Evolutionary conservation across 257 asterid species (phyloP), one percentile per base, ranked within the genome.

Genomic region (Solanum paucissectum): DNA sequence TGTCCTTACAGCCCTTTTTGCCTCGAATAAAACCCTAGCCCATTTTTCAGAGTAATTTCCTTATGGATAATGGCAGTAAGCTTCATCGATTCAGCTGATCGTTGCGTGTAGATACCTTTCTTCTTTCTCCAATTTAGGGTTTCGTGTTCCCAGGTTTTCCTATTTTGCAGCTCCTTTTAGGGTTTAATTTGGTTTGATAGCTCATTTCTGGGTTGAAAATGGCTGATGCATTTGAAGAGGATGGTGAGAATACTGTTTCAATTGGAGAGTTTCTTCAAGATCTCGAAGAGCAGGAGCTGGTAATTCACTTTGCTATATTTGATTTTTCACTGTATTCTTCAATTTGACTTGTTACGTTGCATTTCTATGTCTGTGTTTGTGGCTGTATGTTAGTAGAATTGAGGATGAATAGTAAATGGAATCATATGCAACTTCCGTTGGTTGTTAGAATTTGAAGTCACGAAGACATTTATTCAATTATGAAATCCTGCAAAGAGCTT

Each of bases 271-370:
- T 95, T 91, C 94, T 95, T 44, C 88, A 95, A 83, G 93, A 93
- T 82, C 95, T 95, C 46, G 99, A 96, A 91, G 96, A 95, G 49
- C 98, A 93, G 90, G 98, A 95, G 87, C 89, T 96, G 92, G 99
- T 96, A 38, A 44, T 73, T 49, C 13, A n/a, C 49, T 73, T 86
- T 49, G 7, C 82, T 36, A 72, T 5, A 49, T 29, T 72, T 46
- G 14, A 8, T 13, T 32, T 32, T 29, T 27, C 14, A 18, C 27
- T 71, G 29, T 23, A 11, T 12, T 71, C 6, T 46, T 71, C 12
- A 36, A 29, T 46, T 18, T 29, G 38, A 49, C 38, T 81, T 82
- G 85, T 82, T 82, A 29, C 13, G 2, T 29, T 46, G 49, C 64
- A 55, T 55, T 55, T 55, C 64, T 55, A 3, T 55, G n/a, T 55